Evolutionary conservation across 768 basidiomycete genomes (phyloP), one percentile per base, ranked within the genome.

Genomic region (Termitomyces sp.): DNA sequence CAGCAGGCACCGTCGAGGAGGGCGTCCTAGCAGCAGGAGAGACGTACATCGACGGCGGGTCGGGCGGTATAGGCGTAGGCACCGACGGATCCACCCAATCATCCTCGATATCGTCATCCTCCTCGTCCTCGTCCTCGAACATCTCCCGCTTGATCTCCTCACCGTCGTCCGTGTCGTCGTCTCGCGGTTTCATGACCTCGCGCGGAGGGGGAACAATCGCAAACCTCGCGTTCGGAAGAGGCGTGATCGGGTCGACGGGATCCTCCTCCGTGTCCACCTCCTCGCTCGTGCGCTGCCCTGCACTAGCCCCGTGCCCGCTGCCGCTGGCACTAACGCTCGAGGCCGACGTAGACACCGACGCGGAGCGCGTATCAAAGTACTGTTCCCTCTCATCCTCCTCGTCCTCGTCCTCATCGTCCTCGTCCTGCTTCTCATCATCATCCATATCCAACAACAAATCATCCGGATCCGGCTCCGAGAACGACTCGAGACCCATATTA

Each of bases 391-490:
- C 79, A 7, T 67, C 75, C 22, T 75, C 71, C 4, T 74, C n/a
- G n/a, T 55, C 62, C 1, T 47, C 54, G 2, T 69, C 72, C 9
- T 65, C 66, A 4, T 63, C 71, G 14, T 57, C 71, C n/a, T 49
- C 53, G 13, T 63, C 60, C 0, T 70, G 73, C 13, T 68, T 70
- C 3, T 64, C 64, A 1, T 60, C 69, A 18, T 78, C 5, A 67
- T 74, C 26, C 76, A 76, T 33, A 40, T 48, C 55, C 37, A 50
- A 18, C n/a, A 57, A 27, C 48, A 72, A 65, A 50, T 85, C 84
- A 62, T 85, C 70, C 48, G 88, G 87, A 61, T 89, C 83, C 32
- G 86, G 84, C 56, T 90, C 93, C 9, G 91, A 94, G 24, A 96
- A 85, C 5, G 88, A 91, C 66, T 93, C 89, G 22, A 95, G 72